Percentiles rank a stretch among this genome's conserved stretches.
Evolutionary conservation across 2,329 filamentous ascomycete species (phyloP).

Genomic region (Colletotrichum salicis): DNA sequence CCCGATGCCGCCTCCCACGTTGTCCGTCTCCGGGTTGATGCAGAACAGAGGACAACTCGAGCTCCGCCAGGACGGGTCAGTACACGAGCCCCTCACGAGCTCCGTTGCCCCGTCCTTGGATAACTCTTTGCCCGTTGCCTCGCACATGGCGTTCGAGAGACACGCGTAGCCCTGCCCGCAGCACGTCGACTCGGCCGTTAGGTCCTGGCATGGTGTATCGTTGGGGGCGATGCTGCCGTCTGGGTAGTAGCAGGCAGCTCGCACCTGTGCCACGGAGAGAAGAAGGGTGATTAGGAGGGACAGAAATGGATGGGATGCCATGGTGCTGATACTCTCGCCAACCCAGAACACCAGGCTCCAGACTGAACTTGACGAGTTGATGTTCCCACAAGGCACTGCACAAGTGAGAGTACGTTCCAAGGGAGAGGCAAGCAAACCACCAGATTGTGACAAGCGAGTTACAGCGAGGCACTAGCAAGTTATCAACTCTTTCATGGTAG

Average conservation of each 20-base stretch:
- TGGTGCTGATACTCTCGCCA: neutral
- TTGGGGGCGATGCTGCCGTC: slow-evolving; percentile 42
- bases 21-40: slow-evolving; percentile 39
- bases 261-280: neutral
- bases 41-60: slow-evolving; percentile 47
- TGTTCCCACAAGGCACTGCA: neutral
- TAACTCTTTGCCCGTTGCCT: slow-evolving; percentile 41
- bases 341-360: neutral
- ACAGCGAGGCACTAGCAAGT: neutral
- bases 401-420: neutral
- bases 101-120: slow-evolving; percentile 37
- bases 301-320: neutral
- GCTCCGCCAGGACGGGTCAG: slow-evolving; percentile 45
- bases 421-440: neutral
- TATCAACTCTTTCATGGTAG: neutral
- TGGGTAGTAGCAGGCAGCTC: slow-evolving; percentile 44
- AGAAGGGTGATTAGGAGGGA: neutral
- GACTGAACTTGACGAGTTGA: neutral
- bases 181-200: slow-evolving; percentile 43
- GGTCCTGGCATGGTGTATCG: slow-evolving; percentile 45
- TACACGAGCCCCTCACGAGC: slow-evolving; percentile 48
- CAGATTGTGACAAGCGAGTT: neutral
- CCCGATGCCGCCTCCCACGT: slow-evolving; percentile 38
- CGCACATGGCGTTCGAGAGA: slow-evolving; percentile 47
- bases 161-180: slow-evolving; percentile 51